A percentile compares a stretch with the other conserved stretches of the same genome.
phyloP scores from a whole-genome alignment of 768 basidiomycete genomes.

The Boletus subparvulus region DNA sequence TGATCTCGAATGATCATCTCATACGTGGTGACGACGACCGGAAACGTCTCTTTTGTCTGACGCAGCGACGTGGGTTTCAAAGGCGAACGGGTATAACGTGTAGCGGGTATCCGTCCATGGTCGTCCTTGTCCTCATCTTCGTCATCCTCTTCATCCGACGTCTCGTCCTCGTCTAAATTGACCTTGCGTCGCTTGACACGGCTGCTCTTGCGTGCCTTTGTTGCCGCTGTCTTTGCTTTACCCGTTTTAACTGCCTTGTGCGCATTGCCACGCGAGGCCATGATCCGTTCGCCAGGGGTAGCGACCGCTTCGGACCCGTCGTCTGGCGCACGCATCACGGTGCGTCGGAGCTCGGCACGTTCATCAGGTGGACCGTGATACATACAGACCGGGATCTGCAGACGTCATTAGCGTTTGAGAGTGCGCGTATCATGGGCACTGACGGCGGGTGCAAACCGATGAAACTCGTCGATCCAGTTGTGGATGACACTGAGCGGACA shows the following conservation, averaged over 20 bases:
- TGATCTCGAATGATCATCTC: constrained; percentile 90
- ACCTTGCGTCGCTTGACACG: constrained; percentile 24
- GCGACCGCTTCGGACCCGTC: constrained; percentile 25
- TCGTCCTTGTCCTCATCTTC: constrained; percentile 10
- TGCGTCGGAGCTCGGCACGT: constrained; percentile 74
- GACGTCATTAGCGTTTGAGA: neutral
- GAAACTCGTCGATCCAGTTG: constrained; percentile 87
- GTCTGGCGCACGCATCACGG: constrained; percentile 46
- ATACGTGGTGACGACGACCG: constrained; percentile 88
- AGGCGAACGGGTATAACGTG: constrained; percentile 14
- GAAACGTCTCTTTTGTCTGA: constrained; percentile 49
- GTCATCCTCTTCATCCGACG: constrained; percentile 17
- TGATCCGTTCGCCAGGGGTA: constrained; percentile 24
- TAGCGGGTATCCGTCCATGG: constrained; percentile 18
- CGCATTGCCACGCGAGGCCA: constrained; percentile 19
- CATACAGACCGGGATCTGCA: constrained; percentile 80
- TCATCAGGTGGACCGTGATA: constrained; percentile 87
- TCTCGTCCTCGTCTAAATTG: neutral
- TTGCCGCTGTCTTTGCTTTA: constrained; percentile 12
- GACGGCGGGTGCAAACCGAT: constrained; percentile 78
- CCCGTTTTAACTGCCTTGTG: constrained; percentile 17
- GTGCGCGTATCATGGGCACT: constrained; percentile 19
- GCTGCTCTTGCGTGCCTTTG: constrained; percentile 6
- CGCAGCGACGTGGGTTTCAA: neutral
- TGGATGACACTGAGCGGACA: constrained; percentile 92